Conservation (phyloP, 495 filamentous ascomycete species). For the Diplogelasinospora grovesii region DNA sequence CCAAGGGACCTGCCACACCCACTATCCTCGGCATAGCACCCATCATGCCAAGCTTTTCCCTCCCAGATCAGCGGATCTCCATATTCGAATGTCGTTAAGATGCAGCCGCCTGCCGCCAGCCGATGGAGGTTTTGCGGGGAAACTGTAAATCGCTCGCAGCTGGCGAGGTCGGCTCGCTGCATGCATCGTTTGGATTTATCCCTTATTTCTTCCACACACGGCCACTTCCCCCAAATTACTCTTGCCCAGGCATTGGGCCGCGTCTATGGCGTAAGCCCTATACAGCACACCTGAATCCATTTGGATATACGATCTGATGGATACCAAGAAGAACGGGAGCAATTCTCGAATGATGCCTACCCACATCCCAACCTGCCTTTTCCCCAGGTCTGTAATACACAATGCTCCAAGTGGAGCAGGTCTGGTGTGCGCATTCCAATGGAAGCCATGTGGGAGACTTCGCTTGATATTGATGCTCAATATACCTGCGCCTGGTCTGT, state of each 20-base stretch:
- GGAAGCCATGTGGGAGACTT: background rate
- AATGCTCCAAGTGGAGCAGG: constrained; percentile 3
- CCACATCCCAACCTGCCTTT: constrained; percentile 3
- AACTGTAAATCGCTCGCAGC: constrained; percentile 1
- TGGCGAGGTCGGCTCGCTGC: constrained; percentile 9
- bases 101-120: no score
- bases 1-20: no score
- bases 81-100: background rate
- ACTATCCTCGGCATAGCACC: no score
- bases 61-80: background rate
- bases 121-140: constrained; percentile 10
- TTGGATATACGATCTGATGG: constrained; percentile 10
- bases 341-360: no score
- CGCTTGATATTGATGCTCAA: constrained; percentile 12
- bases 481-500: constrained; percentile 6
- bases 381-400: background rate
- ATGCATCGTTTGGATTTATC: constrained; percentile 23
- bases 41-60: no score
- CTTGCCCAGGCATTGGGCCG: constrained; percentile 7
- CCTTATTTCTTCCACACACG: constrained; percentile 26
- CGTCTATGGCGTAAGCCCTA: constrained; percentile 25
- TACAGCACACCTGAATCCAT: constrained; percentile 14
- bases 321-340: no score
- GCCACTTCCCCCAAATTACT: constrained; percentile 18
- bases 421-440: constrained; percentile 8